These are phyloP conservation scores for Lathyrus oleraceus DNA, from an alignment of 306 rosid genomes.

Conservation along the genomic window DNA sequence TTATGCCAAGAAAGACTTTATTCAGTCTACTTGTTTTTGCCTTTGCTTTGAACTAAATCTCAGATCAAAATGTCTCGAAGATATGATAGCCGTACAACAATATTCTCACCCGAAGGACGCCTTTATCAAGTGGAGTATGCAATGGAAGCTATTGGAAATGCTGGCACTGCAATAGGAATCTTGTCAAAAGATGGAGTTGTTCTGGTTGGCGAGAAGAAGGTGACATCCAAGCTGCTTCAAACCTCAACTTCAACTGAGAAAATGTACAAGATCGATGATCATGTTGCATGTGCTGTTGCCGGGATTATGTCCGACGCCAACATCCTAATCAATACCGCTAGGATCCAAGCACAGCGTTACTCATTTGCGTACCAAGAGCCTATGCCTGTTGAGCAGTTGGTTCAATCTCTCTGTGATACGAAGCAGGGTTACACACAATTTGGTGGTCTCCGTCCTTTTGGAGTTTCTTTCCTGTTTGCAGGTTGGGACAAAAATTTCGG, in stretches of 20 bases:
- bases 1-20: background rate
- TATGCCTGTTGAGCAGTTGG: conserved; percentile 58
- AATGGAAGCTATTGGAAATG: conserved; percentile 59
- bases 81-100: conserved; percentile 60
- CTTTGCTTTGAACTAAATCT: conserved; percentile 22
- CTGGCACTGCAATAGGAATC: conserved; percentile 59
- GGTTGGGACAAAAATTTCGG: conserved; percentile 61
- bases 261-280: conserved; percentile 60
- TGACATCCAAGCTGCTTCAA: conserved; percentile 56
- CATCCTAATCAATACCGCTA: conserved; percentile 54
- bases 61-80: conserved; percentile 51
- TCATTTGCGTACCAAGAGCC: conserved; percentile 54
- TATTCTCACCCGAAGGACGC: conserved; percentile 57
- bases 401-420: conserved; percentile 56
- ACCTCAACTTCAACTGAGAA: conserved; percentile 56
- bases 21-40: conserved; percentile 20
- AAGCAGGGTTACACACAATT: conserved; percentile 58
- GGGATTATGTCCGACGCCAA: conserved; percentile 60
- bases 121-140: conserved; percentile 60
- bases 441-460: conserved; percentile 56
- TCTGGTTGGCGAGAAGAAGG: conserved; percentile 55
- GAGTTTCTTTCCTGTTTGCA: conserved; percentile 55
- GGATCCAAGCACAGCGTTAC: conserved; percentile 58
- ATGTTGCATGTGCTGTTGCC: conserved; percentile 57
- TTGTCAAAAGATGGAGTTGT: conserved; percentile 56